phyloP scores from a whole-genome alignment of 768 basidiomycete species.

The Stropharia rugosoannulata region DNA sequence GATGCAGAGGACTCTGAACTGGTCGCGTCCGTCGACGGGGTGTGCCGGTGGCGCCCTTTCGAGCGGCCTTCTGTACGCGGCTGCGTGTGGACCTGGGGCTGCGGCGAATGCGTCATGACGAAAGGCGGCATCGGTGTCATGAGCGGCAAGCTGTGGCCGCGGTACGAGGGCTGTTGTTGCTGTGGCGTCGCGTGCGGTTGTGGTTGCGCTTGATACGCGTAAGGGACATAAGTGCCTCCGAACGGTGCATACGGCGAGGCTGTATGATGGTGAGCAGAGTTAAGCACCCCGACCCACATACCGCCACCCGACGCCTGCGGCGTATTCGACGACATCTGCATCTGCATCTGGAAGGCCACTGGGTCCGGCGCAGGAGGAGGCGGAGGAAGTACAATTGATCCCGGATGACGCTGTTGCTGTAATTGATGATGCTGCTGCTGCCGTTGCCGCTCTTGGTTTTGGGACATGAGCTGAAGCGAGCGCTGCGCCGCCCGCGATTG shows the following conservation, averaged over 20 bases:
- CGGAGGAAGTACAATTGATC: slow-evolving; percentile 16
- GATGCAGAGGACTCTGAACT: not conserved
- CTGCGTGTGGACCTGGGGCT: not conserved
- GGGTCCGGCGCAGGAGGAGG: not conserved
- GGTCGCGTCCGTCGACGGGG: not conserved
- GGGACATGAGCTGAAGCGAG: slow-evolving; percentile 2
- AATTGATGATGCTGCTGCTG: slow-evolving; percentile 14
- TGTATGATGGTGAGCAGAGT: not conserved
- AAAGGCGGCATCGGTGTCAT: slow-evolving; percentile 99
- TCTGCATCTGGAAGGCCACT: slow-evolving; percentile 7
- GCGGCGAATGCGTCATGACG: slow-evolving; percentile 59
- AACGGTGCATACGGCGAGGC: not conserved
- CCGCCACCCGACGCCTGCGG: not conserved
- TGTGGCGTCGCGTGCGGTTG: not conserved
- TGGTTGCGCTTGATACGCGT: not conserved
- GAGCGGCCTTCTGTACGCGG: not conserved
- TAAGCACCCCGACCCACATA: not conserved
- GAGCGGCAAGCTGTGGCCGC: slow-evolving; percentile 81
- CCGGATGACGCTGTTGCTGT: slow-evolving; percentile 13
- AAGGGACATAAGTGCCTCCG: not conserved
- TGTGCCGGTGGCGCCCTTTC: not conserved
- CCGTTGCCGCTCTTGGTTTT: slow-evolving; percentile 11
- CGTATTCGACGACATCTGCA: not conserved
- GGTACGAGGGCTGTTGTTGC: slow-evolving; percentile 12
- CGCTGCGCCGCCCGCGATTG: not conserved